A percentile compares a stretch with the other conserved stretches of the same genome.
Evolutionary conservation across 225 moss, liverwort and hornwort species (phyloP).

Genomic region (Bryoerythrophyllum caledonicum): DNA sequence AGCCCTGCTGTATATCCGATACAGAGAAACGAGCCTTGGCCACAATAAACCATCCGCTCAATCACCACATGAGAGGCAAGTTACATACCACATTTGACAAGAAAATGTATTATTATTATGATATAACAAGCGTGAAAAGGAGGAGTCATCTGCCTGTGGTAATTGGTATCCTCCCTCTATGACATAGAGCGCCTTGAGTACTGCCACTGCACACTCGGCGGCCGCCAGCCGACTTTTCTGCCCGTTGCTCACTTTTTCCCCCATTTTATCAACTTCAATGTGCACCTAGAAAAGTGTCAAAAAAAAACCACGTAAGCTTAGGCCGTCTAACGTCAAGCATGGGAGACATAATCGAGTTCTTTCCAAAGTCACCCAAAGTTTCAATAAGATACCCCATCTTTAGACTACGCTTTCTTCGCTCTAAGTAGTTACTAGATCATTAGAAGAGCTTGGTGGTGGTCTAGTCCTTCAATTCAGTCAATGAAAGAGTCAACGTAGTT

Average conservation of each 20-base stretch:
- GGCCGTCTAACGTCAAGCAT: not conserved
- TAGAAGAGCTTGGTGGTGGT: too few species aligned
- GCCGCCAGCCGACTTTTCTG: constrained; percentile 48
- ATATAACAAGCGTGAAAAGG: constrained; percentile 11
- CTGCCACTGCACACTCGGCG: constrained; percentile 58
- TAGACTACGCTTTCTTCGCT: too few species aligned
- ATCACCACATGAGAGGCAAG: constrained; percentile 7
- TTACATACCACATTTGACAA: constrained; percentile 11
- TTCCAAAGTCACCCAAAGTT: too few species aligned
- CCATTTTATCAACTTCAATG: constrained; percentile 88
- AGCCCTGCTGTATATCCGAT: not conserved
- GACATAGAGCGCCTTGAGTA: constrained; percentile 61
- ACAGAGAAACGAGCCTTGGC: constrained; percentile 1
- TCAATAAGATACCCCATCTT: too few species aligned
- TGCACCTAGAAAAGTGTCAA: constrained; percentile 53
- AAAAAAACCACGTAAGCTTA: constrained; percentile 8
- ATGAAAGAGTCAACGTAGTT: too few species aligned
- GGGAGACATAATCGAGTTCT: not conserved
- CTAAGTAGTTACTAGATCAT: too few species aligned
- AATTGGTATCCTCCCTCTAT: constrained; percentile 85
- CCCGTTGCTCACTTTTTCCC: constrained; percentile 59
- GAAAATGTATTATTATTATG: not conserved
- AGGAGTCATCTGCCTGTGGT: constrained; percentile 94
- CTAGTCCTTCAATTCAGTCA: too few species aligned
- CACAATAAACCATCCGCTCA: constrained; percentile 14